A percentile compares a stretch with the other conserved stretches of the same genome.
Conservation (phyloP, 306 rosid species). For the Ammopiptanthus mongolicus region DNA sequence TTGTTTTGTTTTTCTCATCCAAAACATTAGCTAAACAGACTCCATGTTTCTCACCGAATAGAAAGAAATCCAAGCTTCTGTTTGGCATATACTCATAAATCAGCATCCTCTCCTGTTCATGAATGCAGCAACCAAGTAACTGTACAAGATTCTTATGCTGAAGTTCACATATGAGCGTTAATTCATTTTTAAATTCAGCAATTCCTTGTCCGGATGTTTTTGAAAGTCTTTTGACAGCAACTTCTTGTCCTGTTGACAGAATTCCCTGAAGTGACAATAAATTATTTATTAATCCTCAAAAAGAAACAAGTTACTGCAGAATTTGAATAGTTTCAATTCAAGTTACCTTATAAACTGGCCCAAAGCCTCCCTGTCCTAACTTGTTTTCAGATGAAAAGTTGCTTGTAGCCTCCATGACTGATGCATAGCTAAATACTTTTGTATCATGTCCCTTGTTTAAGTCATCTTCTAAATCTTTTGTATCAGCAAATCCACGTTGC, state of each 20-base stretch:
- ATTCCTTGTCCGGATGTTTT: slow-evolving; percentile 9
- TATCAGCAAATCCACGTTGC: neutral
- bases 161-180: slow-evolving; percentile 1
- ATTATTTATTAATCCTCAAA: too few species aligned
- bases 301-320: neutral
- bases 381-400: slow-evolving; percentile 10
- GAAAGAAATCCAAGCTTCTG: slow-evolving; percentile 2
- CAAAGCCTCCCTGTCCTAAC: slow-evolving; percentile 33
- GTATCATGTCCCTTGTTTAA: neutral
- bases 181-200: slow-evolving; percentile 18
- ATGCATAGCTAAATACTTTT: slow-evolving; percentile 5
- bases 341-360: slow-evolving; percentile 26
- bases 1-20: neutral
- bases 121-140: slow-evolving; percentile 4
- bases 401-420: slow-evolving; percentile 18
- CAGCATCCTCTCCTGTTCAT: neutral
- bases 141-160: slow-evolving; percentile 23
- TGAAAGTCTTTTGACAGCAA: slow-evolving; percentile 20
- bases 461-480: neutral
- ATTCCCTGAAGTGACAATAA: too few species aligned
- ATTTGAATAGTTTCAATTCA: neutral
- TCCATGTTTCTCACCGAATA: slow-evolving; percentile 4
- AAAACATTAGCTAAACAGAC: neutral
- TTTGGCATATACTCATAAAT: slow-evolving; percentile 2
- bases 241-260: neutral